Conservation (phyloP, 2,329 filamentous ascomycete genomes). For the Beauveria sp. region DNA sequence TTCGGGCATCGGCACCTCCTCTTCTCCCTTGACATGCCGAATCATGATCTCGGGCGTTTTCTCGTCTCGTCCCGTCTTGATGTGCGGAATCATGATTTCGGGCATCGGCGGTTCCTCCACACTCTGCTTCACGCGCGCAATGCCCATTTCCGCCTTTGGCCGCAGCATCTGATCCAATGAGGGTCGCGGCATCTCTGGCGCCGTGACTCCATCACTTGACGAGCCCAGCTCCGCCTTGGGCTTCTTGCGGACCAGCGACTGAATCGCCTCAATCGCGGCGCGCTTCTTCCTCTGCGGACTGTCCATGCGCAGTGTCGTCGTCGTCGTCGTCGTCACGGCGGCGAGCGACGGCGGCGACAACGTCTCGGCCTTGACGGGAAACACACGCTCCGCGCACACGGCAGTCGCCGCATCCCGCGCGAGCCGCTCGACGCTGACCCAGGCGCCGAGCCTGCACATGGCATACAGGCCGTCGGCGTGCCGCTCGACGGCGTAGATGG, state of each 20-base stretch:
- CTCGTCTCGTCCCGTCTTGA: not conserved
- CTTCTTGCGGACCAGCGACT: slow-evolving; percentile 48
- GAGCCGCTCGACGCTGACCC: slow-evolving; percentile 54
- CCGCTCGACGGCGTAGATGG: slow-evolving; percentile 57
- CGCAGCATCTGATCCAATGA: not conserved
- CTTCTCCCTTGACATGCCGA: not conserved
- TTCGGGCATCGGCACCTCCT: not conserved
- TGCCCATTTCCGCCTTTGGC: not conserved
- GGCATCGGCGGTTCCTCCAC: not conserved
- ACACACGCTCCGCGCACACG: slow-evolving; percentile 24
- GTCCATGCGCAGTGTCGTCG: slow-evolving; percentile 32
- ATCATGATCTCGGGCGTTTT: not conserved
- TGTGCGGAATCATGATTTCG: not conserved
- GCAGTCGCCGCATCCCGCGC: slow-evolving; percentile 41
- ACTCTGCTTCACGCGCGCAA: not conserved
- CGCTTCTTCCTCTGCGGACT: slow-evolving; percentile 47
- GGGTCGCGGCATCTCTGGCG: not conserved
- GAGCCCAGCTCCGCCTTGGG: slow-evolving; percentile 7
- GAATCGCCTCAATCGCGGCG: slow-evolving; percentile 55
- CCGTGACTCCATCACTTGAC: not conserved
- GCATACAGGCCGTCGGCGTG: slow-evolving; percentile 55
- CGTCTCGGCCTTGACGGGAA: slow-evolving; percentile 14
- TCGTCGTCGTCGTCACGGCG: slow-evolving; percentile 30
- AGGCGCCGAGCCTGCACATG: slow-evolving; percentile 59
- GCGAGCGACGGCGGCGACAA: slow-evolving; percentile 10